These are phyloP conservation scores for Pseudozyma tsukubaensis DNA, from an alignment of 1,284 basidiomycete genomes.

Conservation along the genomic window DNA sequence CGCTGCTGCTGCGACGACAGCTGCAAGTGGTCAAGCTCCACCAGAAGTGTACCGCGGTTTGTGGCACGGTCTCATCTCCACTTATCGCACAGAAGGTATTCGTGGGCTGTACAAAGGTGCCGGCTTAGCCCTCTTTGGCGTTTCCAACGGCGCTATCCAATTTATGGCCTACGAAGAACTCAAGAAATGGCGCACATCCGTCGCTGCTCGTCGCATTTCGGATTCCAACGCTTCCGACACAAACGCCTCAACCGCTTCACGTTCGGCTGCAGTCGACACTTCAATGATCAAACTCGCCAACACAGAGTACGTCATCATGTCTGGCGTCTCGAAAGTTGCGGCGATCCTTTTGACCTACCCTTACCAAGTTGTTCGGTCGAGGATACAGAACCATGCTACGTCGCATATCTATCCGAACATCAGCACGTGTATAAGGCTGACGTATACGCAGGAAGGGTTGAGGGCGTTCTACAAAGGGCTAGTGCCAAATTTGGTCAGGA, in stretches of 20 bases:
- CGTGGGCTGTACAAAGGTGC: conserved; percentile 88
- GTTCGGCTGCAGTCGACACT: conserved; percentile 13
- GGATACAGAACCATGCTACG: conserved; percentile 78
- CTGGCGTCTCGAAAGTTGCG: conserved; percentile 86
- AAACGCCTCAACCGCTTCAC: conserved; percentile 7
- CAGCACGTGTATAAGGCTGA: conserved; percentile 80
- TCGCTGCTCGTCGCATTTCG: conserved; percentile 10
- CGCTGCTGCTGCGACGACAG: conserved; percentile 8
- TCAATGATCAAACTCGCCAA: conserved; percentile 73
- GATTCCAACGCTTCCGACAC: too few relatives aligned
- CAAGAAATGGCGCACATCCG: conserved; percentile 80
- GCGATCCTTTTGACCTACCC: conserved; percentile 91
- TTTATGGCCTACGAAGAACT: conserved; percentile 97
- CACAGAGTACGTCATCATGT: conserved; percentile 89
- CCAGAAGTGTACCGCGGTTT: conserved; percentile 57
- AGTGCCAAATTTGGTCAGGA: conserved; percentile 93
- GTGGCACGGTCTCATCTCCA: conserved; percentile 56
- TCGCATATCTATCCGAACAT: conserved; percentile 79
- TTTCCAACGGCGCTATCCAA: conserved; percentile 94
- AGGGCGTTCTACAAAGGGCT: conserved; percentile 94
- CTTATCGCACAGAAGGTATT: conserved; percentile 74
- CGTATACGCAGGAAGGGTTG: conserved; percentile 83
- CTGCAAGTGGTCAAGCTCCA: conserved; percentile 7
- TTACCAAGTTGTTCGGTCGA: conserved; percentile 94
- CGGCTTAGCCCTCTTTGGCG: conserved; percentile 87